Evolutionary conservation across 495 filamentous ascomycete genomes (phyloP).

Genomic region (Neurospora terricola): DNA sequence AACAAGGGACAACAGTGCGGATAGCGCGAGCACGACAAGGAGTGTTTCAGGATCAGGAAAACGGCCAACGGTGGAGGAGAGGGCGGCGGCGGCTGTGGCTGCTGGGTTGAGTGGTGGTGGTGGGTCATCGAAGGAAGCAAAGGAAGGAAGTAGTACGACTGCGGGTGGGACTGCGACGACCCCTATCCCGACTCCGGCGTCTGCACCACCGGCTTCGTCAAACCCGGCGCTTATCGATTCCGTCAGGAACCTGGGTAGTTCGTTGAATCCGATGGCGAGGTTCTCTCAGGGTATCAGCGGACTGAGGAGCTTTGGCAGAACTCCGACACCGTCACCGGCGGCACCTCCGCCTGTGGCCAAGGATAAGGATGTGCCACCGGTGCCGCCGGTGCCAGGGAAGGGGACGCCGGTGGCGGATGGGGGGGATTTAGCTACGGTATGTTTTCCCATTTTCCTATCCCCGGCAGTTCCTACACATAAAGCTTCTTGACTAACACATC

Average conservation of each 20-base stretch:
- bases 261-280: conserved; percentile 75
- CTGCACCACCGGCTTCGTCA: conserved; percentile 28
- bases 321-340: conserved; percentile 14
- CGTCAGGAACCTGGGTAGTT: conserved; percentile 72
- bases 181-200: background rate
- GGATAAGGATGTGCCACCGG: conserved; percentile 30
- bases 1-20: conserved; percentile 61
- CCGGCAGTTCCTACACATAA: too few species aligned
- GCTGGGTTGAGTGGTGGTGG: conserved; percentile 2
- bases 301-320: conserved; percentile 66
- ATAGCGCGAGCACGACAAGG: conserved; percentile 55
- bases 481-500: background rate
- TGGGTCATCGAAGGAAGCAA: conserved; percentile 14
- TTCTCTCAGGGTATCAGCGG: conserved; percentile 55
- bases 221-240: conserved; percentile 61
- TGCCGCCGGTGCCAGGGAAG: conserved; percentile 14
- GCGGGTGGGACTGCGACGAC: background rate
- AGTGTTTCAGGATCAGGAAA: conserved; percentile 18
- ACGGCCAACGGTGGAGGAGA: conserved; percentile 20
- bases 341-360: conserved; percentile 13
- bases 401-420: conserved; percentile 26
- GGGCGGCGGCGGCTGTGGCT: conserved; percentile 32
- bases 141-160: conserved; percentile 17
- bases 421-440: conserved; percentile 38
- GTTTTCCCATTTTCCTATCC: too few species aligned